Conservation (phyloP, 768 basidiomycete genomes). For the Calvatia gigantea region DNA sequence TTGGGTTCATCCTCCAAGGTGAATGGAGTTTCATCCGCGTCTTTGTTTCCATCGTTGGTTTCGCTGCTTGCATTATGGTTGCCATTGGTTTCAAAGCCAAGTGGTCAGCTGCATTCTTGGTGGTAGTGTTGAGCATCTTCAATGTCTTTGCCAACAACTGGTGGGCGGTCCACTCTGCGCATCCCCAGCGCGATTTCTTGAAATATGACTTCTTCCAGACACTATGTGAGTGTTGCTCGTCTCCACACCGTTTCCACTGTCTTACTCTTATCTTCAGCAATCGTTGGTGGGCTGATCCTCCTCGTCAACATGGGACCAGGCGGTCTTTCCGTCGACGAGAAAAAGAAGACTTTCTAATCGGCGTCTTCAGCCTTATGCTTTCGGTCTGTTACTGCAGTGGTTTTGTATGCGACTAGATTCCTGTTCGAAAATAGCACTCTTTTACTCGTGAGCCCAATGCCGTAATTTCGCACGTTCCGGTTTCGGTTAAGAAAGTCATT, state of each 20-base stretch:
- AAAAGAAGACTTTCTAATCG: constrained; percentile 88
- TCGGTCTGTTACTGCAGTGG: neutral
- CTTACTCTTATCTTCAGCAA: constrained; percentile 41
- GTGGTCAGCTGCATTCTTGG: constrained; percentile 96
- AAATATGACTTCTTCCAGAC: constrained; percentile 99
- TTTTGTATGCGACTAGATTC: neutral
- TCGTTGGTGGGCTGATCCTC: constrained; percentile 95
- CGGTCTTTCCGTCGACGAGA: constrained; percentile 96
- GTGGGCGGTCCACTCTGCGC: constrained; percentile 90
- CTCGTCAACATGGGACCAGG: constrained; percentile 99
- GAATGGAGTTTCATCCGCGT: constrained; percentile 85
- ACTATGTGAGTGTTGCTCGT: constrained; percentile 47
- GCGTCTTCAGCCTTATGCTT: constrained; percentile 2
- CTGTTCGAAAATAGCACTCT: neutral
- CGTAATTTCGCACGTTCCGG: too few species aligned
- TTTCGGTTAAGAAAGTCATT: too few species aligned
- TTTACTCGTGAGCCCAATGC: neutral
- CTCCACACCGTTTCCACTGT: neutral
- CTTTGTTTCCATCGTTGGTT: constrained; percentile 84
- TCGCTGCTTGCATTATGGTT: constrained; percentile 93
- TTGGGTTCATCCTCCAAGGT: constrained; percentile 95
- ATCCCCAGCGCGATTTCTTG: constrained; percentile 97
- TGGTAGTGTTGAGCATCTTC: constrained; percentile 87
- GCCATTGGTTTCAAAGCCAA: constrained; percentile 99
- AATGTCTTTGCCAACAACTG: constrained; percentile 99